phyloP scores from a whole-genome alignment of 306 rosid species.

The Vachellia collinsii region DNA sequence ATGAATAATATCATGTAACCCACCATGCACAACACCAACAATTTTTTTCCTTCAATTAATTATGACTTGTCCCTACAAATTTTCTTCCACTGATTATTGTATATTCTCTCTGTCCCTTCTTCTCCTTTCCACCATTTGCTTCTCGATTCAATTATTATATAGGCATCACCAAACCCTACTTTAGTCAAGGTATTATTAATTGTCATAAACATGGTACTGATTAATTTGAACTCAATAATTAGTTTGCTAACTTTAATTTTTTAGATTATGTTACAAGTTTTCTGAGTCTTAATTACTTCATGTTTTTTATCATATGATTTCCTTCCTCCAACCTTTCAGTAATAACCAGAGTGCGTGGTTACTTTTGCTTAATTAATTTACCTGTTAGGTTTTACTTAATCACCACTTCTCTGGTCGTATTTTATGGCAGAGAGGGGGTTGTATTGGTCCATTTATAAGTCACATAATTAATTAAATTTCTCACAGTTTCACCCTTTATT shows the following conservation, averaged over 20 bases:
- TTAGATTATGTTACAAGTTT: background rate
- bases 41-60: constrained; percentile 20
- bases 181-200: background rate
- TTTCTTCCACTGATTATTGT: constrained; percentile 29
- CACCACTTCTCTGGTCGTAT: background rate
- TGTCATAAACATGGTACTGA: background rate
- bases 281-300: background rate
- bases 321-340: background rate
- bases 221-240: background rate
- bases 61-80: constrained; percentile 14
- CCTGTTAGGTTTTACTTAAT: background rate
- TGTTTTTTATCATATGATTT: background rate
- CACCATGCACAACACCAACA: constrained; percentile 34
- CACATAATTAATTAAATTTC: no score
- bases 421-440: no score
- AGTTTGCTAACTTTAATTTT: background rate
- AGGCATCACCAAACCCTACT: constrained; percentile 8
- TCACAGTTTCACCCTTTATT: no score
- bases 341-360: background rate
- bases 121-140: background rate
- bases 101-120: constrained; percentile 3
- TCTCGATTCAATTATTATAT: background rate
- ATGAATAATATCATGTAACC: constrained; percentile 22
- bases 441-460: no score
- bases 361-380: background rate